Evolutionary conservation across 2,329 filamentous ascomycete species (phyloP).

Genomic region (Plectosphaerella sp.): DNA sequence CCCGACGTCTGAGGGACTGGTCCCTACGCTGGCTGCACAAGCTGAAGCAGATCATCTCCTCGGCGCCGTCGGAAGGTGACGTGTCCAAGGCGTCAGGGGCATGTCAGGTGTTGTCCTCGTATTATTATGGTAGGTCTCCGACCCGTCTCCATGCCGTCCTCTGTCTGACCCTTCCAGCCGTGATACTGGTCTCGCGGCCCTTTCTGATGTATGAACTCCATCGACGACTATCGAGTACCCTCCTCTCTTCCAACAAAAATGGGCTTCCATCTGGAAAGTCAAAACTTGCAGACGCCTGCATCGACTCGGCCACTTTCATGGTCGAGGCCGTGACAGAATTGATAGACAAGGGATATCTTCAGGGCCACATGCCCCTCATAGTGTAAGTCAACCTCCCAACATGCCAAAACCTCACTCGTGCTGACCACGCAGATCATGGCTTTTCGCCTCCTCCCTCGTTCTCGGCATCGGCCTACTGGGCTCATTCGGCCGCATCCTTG

Average conservation of each 20-base stretch:
- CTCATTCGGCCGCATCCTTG: slow-evolving; percentile 46
- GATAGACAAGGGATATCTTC: slow-evolving; percentile 34
- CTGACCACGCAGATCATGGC: slow-evolving; percentile 37
- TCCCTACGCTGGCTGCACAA: slow-evolving; percentile 41
- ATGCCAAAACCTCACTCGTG: no score
- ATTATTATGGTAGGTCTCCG: slow-evolving; percentile 36
- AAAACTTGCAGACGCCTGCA: slow-evolving; percentile 49
- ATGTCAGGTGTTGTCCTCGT: slow-evolving; percentile 46
- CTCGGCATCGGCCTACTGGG: slow-evolving; percentile 47
- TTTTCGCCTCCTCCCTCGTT: slow-evolving; percentile 49
- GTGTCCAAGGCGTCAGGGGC: slow-evolving; percentile 36
- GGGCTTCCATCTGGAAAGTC: slow-evolving; percentile 36
- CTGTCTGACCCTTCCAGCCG: slow-evolving; percentile 23
- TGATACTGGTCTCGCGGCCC: slow-evolving; percentile 51
- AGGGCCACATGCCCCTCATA: slow-evolving; percentile 42
- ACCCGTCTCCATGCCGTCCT: not conserved
- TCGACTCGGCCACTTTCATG: slow-evolving; percentile 50
- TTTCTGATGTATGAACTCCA: slow-evolving; percentile 54
- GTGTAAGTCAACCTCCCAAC: slow-evolving; percentile 34
- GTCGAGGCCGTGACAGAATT: slow-evolving; percentile 42
- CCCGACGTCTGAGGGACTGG: slow-evolving; percentile 47
- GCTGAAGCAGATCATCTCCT: slow-evolving; percentile 33
- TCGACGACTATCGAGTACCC: slow-evolving; percentile 28
- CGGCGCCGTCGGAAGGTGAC: slow-evolving; percentile 15
- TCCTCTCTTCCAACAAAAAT: not conserved